A percentile compares a stretch with the other conserved stretches of the same genome.
Evolutionary conservation across 2,329 filamentous ascomycete species (phyloP).

Genomic region (Karstenula rhodostoma): DNA sequence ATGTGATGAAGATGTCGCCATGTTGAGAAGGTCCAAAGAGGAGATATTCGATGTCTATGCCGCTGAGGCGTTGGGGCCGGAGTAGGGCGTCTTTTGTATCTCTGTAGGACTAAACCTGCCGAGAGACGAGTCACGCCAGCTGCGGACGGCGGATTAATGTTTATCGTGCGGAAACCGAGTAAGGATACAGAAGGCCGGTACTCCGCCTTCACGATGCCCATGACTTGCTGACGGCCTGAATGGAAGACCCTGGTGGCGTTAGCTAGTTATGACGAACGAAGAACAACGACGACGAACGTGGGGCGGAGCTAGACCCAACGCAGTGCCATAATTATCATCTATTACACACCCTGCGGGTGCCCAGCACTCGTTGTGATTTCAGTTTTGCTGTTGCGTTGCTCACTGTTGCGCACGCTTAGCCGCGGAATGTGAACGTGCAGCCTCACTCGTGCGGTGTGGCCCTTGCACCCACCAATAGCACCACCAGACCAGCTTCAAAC

Average conservation of each 20-base stretch:
- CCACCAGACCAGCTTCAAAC: neutral
- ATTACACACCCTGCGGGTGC: too few relatives aligned
- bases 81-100: slow-evolving; percentile 1
- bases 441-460: neutral
- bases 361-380: neutral
- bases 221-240: slow-evolving; percentile 12
- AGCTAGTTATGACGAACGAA: slow-evolving; percentile 3
- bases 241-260: slow-evolving; percentile 9
- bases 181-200: neutral
- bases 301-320: neutral
- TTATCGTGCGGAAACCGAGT: neutral
- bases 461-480: neutral
- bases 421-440: neutral
- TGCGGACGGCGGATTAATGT: slow-evolving; percentile 4
- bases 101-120: neutral
- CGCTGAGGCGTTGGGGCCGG: neutral
- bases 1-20: slow-evolving; percentile 31
- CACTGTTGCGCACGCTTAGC: neutral
- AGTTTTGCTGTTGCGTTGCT: neutral
- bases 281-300: neutral
- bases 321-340: too few relatives aligned
- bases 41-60: neutral
- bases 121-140: neutral
- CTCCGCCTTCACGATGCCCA: slow-evolving; percentile 10
- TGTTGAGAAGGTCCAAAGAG: slow-evolving; percentile 13